phyloP scores from a whole-genome alignment of 352 stramenopile species.

The Pilasporangium apinafurcum region DNA sequence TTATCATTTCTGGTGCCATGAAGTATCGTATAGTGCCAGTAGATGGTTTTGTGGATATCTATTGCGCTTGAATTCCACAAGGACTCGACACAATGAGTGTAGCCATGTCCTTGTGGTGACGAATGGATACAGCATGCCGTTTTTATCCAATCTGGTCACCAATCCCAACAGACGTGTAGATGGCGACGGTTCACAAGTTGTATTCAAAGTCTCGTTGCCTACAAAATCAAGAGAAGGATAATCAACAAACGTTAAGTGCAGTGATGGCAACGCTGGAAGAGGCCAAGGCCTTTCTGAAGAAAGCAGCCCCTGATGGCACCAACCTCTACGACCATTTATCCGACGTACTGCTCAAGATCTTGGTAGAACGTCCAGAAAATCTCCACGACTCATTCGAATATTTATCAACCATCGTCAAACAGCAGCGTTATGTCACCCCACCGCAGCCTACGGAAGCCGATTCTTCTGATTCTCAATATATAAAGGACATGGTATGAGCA shows the following conservation, averaged over 20 bases:
- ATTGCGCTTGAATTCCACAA: too few species aligned
- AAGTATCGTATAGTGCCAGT: too few species aligned
- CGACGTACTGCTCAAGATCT: conserved; percentile 81
- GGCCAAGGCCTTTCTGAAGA: conserved; percentile 86
- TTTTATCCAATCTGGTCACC: too few species aligned
- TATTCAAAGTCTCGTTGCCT: too few species aligned
- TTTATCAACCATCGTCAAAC: conserved; percentile 80
- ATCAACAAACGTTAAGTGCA: background rate
- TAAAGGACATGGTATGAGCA: conserved; percentile 46
- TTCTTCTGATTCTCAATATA: conserved; percentile 13
- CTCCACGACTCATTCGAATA: conserved; percentile 84
- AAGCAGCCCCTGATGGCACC: conserved; percentile 60
- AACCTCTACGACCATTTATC: conserved; percentile 85
- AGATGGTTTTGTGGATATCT: too few species aligned
- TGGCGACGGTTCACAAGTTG: too few species aligned
- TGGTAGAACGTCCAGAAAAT: conserved; percentile 82
- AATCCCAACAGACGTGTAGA: too few species aligned
- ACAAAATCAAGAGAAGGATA: too few species aligned
- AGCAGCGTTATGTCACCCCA: conserved; percentile 52
- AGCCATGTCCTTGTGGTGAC: too few species aligned
- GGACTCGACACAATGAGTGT: too few species aligned
- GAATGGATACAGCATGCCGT: too few species aligned
- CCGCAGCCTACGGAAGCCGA: conserved; percentile 21
- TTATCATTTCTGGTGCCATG: too few species aligned
- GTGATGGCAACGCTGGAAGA: conserved; percentile 77